These are phyloP conservation scores for Fusarium xyrophilum DNA, from an alignment of 2,329 filamentous ascomycete species.

Conservation along the genomic window DNA sequence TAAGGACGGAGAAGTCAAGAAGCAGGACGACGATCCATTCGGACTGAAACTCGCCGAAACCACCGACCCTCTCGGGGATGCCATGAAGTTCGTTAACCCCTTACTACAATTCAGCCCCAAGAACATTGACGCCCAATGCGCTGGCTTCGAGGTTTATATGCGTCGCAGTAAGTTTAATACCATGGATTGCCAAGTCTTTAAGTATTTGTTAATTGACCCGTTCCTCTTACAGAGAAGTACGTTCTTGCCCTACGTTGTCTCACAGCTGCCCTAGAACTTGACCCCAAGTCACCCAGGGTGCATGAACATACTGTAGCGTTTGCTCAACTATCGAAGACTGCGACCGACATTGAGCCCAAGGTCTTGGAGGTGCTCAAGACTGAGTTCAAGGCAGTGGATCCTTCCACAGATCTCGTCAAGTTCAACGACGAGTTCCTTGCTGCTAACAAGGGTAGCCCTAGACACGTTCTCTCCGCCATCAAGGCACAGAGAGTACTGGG, in stretches of 20 bases:
- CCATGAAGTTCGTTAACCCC: conserved; percentile 83
- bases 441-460: conserved; percentile 66
- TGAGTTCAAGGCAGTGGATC: conserved; percentile 68
- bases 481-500: conserved; percentile 66
- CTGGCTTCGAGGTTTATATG: conserved; percentile 89
- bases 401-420: conserved; percentile 64
- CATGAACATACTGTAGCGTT: conserved; percentile 78
- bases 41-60: conserved; percentile 83
- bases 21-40: conserved; percentile 87
- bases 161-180: conserved; percentile 71
- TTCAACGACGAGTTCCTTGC: conserved; percentile 72
- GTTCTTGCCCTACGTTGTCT: conserved; percentile 87
- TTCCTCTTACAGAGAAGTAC: conserved; percentile 71
- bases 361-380: conserved; percentile 73
- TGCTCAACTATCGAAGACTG: conserved; percentile 65
- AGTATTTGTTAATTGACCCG: not conserved
- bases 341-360: conserved; percentile 66
- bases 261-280: conserved; percentile 72
- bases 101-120: conserved; percentile 83
- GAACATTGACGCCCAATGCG: conserved; percentile 80
- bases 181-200: no score
- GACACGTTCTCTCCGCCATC: conserved; percentile 69
- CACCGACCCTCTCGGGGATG: conserved; percentile 81
- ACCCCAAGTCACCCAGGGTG: conserved; percentile 73
- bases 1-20: conserved; percentile 73